phyloP scores from a whole-genome alignment of 768 basidiomycete genomes.

The Xanthoconium purpureum region DNA sequence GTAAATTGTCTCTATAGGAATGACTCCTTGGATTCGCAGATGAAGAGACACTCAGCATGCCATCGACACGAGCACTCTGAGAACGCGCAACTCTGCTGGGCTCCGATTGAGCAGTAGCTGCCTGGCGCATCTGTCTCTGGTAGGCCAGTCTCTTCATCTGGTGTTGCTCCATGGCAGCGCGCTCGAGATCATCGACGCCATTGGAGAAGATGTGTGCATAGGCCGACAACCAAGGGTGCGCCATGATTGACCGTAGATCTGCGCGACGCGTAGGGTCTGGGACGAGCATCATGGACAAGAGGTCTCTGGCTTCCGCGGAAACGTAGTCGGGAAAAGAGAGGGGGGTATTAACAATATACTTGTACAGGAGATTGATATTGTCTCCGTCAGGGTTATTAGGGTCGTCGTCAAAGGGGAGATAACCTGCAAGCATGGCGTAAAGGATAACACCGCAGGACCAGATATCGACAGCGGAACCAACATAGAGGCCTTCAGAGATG shows the following conservation, averaged over 20 bases:
- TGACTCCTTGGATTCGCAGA: constrained; percentile 38
- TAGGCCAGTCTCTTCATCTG: constrained; percentile 79
- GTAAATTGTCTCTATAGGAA: constrained; percentile 49
- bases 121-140: constrained; percentile 72
- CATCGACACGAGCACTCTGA: constrained; percentile 57
- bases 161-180: constrained; percentile 78
- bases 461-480: constrained; percentile 96
- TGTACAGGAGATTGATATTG: constrained; percentile 98
- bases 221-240: constrained; percentile 78
- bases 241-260: constrained; percentile 75
- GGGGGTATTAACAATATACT: constrained; percentile 96
- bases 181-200: constrained; percentile 76
- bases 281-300: constrained; percentile 90
- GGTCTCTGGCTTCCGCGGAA: constrained; percentile 74
- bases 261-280: constrained; percentile 84
- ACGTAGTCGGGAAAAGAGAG: constrained; percentile 98
- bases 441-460: constrained; percentile 96
- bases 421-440: constrained; percentile 95
- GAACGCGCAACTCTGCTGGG: constrained; percentile 39
- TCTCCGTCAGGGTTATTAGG: constrained; percentile 98
- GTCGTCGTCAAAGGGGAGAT: constrained; percentile 99
- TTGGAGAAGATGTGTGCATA: constrained; percentile 52
- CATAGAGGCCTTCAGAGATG: constrained; percentile 94
- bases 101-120: constrained; percentile 35
- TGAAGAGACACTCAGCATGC: constrained; percentile 32